These are phyloP conservation scores for Prunus mume DNA, from an alignment of 306 rosid species.

Conservation along the genomic window DNA sequence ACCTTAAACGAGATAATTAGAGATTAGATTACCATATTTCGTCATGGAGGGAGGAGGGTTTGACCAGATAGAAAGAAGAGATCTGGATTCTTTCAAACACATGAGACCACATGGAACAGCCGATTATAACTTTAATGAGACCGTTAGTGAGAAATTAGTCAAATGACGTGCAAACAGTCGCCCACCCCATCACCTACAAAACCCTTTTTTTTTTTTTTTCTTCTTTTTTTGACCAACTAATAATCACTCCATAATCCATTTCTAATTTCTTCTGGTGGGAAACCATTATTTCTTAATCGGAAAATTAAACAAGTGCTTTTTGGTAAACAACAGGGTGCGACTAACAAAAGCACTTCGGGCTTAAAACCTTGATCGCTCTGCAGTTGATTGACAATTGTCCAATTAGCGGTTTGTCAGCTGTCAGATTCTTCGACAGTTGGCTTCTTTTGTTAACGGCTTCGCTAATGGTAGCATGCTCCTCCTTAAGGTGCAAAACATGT, in stretches of 20 bases:
- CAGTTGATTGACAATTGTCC: background rate
- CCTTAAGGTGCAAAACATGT: background rate
- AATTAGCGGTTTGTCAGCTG: background rate
- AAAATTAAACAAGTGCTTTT: background rate
- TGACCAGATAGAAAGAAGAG: conserved; percentile 32
- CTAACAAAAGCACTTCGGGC: background rate
- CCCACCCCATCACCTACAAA: conserved; percentile 21
- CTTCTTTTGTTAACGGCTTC: background rate
- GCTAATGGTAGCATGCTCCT: background rate
- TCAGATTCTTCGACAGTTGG: background rate
- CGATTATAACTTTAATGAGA: conserved; percentile 22
- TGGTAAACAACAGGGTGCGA: rapidly evolving
- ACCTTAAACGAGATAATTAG: conserved; percentile 28
- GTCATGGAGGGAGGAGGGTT: conserved; percentile 23
- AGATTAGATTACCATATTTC: conserved; percentile 19
- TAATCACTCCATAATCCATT: background rate
- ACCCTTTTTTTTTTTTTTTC: background rate
- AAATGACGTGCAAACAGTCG: conserved; percentile 37
- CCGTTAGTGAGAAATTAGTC: conserved; percentile 32
- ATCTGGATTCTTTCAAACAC: conserved; percentile 43
- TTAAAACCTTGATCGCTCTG: background rate
- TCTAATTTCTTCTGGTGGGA: too few species aligned
- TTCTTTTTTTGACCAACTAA: conserved; percentile 17
- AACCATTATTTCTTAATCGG: too few species aligned
- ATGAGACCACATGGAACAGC: conserved; percentile 65